Base-by-base conservation (phyloP, 2,329 filamentous ascomycete species). In the Apiospora saccharicola region DNA sequence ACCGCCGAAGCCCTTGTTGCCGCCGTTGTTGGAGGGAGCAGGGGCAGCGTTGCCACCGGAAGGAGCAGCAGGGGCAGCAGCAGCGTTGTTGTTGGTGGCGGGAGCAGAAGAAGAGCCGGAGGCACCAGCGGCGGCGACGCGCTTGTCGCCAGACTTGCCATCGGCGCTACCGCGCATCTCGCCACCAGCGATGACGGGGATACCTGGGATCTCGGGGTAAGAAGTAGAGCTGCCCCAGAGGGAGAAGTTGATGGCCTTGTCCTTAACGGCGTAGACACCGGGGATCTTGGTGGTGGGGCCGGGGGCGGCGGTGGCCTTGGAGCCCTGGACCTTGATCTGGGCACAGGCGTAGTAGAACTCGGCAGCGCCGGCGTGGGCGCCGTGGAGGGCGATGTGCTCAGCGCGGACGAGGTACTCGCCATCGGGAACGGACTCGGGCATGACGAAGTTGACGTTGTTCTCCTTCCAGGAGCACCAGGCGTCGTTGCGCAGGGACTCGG, bases 381-480 rank as follows among this genome's bases (percentile, higher is more conserved):
- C 74, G 68, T 79, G 78, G 13, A 79, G 72, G 24, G 75, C 77
- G n/a, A 79, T 71, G 64, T 79, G 78, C 71, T 79, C 78, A 41
- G 74, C 75, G 47, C 78, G 77, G 43, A 79, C 73, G 34, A 79
- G 76, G 71, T 79, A 79, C 70, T 79, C 75, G 67, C 78, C 78
- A 13, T 74, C 69, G 10, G 77, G 77, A 13, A 77, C 67, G 43
- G 73, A 74, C 37, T 70, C 68, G 34, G 77, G 78, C 51, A 79
- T 76, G 34, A 72, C 69, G 72, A 79, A 78, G 41, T 72, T 74
- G 69, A 73, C 61, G 71, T 70, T 70, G 70, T 71, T 53, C 72
- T 74, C 68, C 67, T 43, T 37, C 68, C 70, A 73, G 37, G 49
- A 44, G 71, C 68, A 70, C 67, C 72, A 71, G 34, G 73, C 71